Evolutionary conservation across 2,329 filamentous ascomycete genomes (phyloP).

Genomic region (Coniochaeta sp.): DNA sequence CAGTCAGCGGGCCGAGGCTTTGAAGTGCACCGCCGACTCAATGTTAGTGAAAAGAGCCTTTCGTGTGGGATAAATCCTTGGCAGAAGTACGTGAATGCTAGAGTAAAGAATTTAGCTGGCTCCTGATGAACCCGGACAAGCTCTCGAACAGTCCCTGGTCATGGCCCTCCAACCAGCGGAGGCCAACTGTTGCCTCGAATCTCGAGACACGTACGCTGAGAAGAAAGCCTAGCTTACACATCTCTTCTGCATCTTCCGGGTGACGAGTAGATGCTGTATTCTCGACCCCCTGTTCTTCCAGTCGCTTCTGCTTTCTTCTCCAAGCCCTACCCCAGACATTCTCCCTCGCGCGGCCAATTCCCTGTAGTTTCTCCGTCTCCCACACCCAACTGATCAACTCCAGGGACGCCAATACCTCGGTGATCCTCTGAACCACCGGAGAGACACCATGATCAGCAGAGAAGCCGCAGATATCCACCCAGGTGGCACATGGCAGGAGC

Average conservation of each 20-base stretch:
- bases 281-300: conserved; percentile 17
- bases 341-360: conserved; percentile 54
- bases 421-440: conserved; percentile 23
- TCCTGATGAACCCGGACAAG: conserved; percentile 72
- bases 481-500: conserved; percentile 34
- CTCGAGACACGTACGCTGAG: conserved; percentile 37
- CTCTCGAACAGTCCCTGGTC: conserved; percentile 76
- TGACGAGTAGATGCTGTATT: conserved; percentile 15
- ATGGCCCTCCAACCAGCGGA: conserved; percentile 69
- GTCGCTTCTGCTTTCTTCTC: conserved; percentile 47
- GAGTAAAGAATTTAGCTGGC: conserved; percentile 28
- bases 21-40: background rate
- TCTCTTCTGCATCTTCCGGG: conserved; percentile 11
- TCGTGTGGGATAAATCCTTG: too few species aligned
- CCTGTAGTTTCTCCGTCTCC: conserved; percentile 42
- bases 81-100: background rate
- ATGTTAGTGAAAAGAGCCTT: too few species aligned
- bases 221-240: conserved; percentile 49
- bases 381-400: conserved; percentile 58
- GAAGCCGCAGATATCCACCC: conserved; percentile 34
- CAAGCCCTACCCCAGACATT: conserved; percentile 77
- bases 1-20: too few species aligned
- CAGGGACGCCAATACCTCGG: conserved; percentile 43
- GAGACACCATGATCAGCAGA: conserved; percentile 33
- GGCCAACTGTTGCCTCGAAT: conserved; percentile 34